These are phyloP conservation scores for Papiliotrema flavescens DNA, from an alignment of 1,284 basidiomycete species.

Conservation along the genomic window DNA sequence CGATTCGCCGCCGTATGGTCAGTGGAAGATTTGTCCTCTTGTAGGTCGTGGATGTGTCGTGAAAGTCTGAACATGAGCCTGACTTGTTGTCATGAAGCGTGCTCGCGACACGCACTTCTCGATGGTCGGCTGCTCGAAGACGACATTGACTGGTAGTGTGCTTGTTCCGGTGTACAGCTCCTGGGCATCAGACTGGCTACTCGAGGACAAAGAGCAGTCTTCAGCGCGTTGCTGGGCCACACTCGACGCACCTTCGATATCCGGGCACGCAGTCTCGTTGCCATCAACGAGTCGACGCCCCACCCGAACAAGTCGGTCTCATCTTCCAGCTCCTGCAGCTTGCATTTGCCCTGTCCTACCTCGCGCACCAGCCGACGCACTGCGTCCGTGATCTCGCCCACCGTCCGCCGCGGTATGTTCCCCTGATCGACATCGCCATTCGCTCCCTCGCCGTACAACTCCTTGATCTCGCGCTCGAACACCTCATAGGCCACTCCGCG, in stretches of 20 bases:
- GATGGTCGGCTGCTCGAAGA: constrained; percentile 47
- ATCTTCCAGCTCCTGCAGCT: constrained; percentile 8
- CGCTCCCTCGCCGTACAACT: constrained; percentile 16
- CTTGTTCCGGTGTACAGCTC: constrained; percentile 22
- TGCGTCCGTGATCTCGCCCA: constrained; percentile 7
- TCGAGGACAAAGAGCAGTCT: not conserved
- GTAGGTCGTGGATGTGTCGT: constrained; percentile 18
- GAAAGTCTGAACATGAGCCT: constrained; percentile 12
- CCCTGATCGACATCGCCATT: not conserved
- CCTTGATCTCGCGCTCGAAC: constrained; percentile 29
- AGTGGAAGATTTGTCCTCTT: constrained; percentile 5
- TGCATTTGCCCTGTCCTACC: constrained; percentile 4
- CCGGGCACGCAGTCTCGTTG: constrained; percentile 40
- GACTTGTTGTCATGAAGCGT: too few relatives aligned
- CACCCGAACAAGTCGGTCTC: constrained; percentile 45
- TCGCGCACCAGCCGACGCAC: constrained; percentile 11
- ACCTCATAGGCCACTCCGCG: constrained; percentile 37
- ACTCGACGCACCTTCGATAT: constrained; percentile 27
- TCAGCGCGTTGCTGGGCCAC: not conserved
- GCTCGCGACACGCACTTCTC: constrained; percentile 12
- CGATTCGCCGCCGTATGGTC: constrained; percentile 11
- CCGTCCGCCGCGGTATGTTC: not conserved
- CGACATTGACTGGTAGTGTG: constrained; percentile 40
- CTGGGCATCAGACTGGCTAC: constrained; percentile 1
- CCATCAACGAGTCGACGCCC: constrained; percentile 49